phyloP scores from a whole-genome alignment of 2,329 filamentous ascomycete genomes.

The Claviceps fusiformis region DNA sequence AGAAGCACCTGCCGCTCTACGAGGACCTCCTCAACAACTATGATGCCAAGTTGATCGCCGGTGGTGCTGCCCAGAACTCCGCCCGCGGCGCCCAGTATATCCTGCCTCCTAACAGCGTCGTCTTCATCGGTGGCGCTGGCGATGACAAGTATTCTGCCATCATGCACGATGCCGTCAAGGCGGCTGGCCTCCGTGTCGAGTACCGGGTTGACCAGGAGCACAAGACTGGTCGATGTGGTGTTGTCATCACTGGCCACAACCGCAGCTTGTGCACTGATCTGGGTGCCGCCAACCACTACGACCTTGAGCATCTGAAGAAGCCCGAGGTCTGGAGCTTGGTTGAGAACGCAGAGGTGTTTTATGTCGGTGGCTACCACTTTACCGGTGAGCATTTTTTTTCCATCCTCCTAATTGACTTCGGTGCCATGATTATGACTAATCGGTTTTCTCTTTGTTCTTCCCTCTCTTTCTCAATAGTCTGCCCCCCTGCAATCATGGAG shows the following conservation, averaged over 20 bases:
- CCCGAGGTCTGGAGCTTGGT: constrained; percentile 86
- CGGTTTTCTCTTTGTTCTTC: background rate
- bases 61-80: constrained; percentile 94
- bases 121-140: constrained; percentile 88
- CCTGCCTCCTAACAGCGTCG: constrained; percentile 74
- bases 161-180: constrained; percentile 71
- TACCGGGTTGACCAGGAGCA: constrained; percentile 80
- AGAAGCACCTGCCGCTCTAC: constrained; percentile 79
- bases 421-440: background rate
- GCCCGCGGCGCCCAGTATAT: constrained; percentile 95
- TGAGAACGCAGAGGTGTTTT: constrained; percentile 77
- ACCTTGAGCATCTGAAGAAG: constrained; percentile 81
- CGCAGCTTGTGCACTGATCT: constrained; percentile 90
- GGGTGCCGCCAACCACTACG: constrained; percentile 93
- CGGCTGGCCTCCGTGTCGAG: constrained; percentile 82
- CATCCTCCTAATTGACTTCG: background rate
- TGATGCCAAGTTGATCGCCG: constrained; percentile 87
- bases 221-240: constrained; percentile 87
- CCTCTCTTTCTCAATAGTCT: constrained; percentile 40
- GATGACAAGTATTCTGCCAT: constrained; percentile 92
- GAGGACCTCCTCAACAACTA: constrained; percentile 89
- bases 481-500: constrained; percentile 76
- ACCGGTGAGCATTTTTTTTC: constrained; percentile 35
- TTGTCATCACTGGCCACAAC: constrained; percentile 94
- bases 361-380: constrained; percentile 93